Base-by-base conservation (phyloP, 108 stramenopile genomes). In the Cyclotella kingstonii region DNA sequence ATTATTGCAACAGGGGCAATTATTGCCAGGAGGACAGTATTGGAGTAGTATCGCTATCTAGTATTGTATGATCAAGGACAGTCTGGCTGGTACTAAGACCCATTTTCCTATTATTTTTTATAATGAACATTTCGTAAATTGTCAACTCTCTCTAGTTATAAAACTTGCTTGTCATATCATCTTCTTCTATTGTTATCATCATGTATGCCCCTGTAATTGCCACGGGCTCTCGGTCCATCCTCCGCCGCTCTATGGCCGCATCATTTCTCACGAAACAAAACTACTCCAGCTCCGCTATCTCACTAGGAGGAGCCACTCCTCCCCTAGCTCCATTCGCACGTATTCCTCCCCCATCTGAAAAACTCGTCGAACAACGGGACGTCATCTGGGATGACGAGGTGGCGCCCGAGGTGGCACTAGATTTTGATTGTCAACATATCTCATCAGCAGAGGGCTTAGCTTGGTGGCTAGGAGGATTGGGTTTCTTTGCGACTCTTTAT, bases 381-480 rank as follows among this genome's bases (percentile, higher is more conserved):
- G 80, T 90, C 43, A 62, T 98, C 41, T 98, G 95, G 84, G 94
- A 98, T 62, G 97, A 98, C 79, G 94, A 95, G 36, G 95, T 96
- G 40, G 97, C 97, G 0, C 94, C 97, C 21, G 97, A 98, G 68
- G 66, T 94, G 39, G 89, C 91, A 23, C 60, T 98, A 25, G 97
- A 98, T 64, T 98, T 95, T 66, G 97, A 98, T 70, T 91, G 87
- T 55, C 92, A 92, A 58, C 94, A 95, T 72, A 63, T 96, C 44
- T 76, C 73, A n/a, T 78, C 81, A 5, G 44, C 44, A 19, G 87
- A 94, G 73, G 97, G 80, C 2, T 40, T 98, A 18, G 54, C 54
- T 15, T 81, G 81, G 66, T 94, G 90, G 93, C 23, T 88, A 31
- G 85, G 82, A 18, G 93, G 87, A 26, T 76, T 96, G 45, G 79